Evolutionary conservation across 208 protist species (phyloP).

Genomic region (Trypanosoma mega): DNA sequence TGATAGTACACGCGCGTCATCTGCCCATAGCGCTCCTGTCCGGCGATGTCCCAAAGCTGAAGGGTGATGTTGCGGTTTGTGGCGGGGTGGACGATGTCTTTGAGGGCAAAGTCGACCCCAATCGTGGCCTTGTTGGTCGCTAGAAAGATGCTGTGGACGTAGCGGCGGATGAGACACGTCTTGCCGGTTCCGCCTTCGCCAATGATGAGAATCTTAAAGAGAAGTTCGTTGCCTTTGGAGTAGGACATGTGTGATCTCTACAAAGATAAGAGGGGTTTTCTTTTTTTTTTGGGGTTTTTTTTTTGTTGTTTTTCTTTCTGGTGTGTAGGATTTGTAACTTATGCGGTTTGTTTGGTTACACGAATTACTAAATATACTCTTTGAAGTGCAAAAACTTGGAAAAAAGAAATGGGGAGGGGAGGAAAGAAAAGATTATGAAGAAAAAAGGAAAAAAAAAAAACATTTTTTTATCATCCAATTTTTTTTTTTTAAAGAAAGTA

Average conservation of each 20-base stretch:
- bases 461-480: too few species aligned
- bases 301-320: constrained; percentile 8
- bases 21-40: constrained; percentile 83
- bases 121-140: constrained; percentile 79
- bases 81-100: constrained; percentile 53
- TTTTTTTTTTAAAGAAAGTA: background rate
- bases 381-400: background rate
- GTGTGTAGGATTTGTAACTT: too few species aligned
- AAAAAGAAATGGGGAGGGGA: constrained; percentile 6
- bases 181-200: constrained; percentile 89
- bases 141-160: constrained; percentile 87
- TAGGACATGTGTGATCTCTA: constrained; percentile 7
- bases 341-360: too few species aligned
- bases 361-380: too few species aligned
- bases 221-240: constrained; percentile 20
- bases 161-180: constrained; percentile 84
- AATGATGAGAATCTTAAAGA: constrained; percentile 57
- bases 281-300: constrained; percentile 1
- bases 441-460: constrained; percentile 21
- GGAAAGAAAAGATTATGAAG: background rate
- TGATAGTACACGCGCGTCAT: constrained; percentile 91
- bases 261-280: background rate
- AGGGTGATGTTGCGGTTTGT: constrained; percentile 61
- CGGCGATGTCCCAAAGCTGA: constrained; percentile 89
- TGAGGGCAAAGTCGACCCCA: constrained; percentile 81